A percentile compares a stretch with the other conserved stretches of the same genome.
Conservation (phyloP, 306 rosid species). For the Arachis hypogaea region DNA sequence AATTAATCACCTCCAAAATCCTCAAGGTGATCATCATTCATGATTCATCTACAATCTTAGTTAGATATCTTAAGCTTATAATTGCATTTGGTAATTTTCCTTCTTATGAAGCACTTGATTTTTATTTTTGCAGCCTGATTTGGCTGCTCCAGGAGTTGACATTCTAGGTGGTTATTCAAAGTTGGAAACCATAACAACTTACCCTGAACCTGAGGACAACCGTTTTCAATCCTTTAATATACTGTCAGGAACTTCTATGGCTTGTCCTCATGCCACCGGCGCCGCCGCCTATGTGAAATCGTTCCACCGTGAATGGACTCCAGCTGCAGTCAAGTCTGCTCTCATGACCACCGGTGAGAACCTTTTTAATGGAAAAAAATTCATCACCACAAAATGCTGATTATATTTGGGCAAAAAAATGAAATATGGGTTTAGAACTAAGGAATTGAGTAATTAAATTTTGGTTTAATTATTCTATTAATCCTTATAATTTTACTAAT, state of each 20-base stretch:
- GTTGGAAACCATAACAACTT: slow-evolving; percentile 46
- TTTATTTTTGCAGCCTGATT: slow-evolving; percentile 62
- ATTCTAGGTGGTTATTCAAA: slow-evolving; percentile 74
- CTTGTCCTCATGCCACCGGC: slow-evolving; percentile 78
- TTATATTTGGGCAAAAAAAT: too few relatives aligned
- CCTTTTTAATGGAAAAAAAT: too few relatives aligned
- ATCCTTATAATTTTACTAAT: too few relatives aligned
- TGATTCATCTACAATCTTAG: not conserved
- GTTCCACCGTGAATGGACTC: slow-evolving; percentile 86
- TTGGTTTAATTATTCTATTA: too few relatives aligned
- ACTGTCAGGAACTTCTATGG: slow-evolving; percentile 86
- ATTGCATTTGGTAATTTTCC: not conserved
- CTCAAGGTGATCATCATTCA: slow-evolving; percentile 58
- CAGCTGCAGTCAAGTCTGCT: slow-evolving; percentile 94
- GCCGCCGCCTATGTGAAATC: slow-evolving; percentile 82
- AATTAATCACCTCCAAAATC: slow-evolving; percentile 47
- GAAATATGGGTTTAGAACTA: too few relatives aligned
- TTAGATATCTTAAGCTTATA: not conserved
- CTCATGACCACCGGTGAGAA: slow-evolving; percentile 84
- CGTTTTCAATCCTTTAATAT: slow-evolving; percentile 56
- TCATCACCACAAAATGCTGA: too few relatives aligned
- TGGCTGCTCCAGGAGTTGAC: slow-evolving; percentile 84
- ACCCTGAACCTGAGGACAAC: slow-evolving; percentile 34
- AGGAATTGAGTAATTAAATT: too few relatives aligned
- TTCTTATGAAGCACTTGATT: too few relatives aligned